Evolutionary conservation across 2,329 filamentous ascomycete genomes (phyloP).

Genomic region (Calycina marina): DNA sequence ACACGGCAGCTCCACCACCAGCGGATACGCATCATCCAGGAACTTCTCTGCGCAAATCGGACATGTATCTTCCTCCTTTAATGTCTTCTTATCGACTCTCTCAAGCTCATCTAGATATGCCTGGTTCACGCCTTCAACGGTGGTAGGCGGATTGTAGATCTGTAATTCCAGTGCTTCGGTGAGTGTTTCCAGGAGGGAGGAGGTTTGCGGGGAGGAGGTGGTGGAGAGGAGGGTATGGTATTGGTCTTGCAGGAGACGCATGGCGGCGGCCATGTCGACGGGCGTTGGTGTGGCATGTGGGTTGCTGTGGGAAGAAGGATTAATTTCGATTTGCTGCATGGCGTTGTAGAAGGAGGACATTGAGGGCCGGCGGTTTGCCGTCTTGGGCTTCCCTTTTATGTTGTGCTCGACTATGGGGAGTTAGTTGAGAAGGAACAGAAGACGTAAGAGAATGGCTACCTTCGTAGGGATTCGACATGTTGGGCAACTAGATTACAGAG

Average conservation of each 20-base stretch:
- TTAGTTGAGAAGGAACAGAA: slow-evolving; percentile 6
- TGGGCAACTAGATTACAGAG: slow-evolving; percentile 6
- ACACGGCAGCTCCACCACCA: slow-evolving; percentile 52
- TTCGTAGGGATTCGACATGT: slow-evolving; percentile 44
- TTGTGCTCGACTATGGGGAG: slow-evolving; percentile 44
- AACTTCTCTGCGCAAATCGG: slow-evolving; percentile 49
- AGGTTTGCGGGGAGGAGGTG: slow-evolving; percentile 23
- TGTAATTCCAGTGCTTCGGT: slow-evolving; percentile 25
- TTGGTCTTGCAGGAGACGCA: slow-evolving; percentile 46
- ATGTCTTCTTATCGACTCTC: slow-evolving; percentile 35
- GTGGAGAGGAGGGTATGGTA: slow-evolving; percentile 32
- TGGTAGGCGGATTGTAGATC: slow-evolving; percentile 28
- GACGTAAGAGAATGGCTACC: slow-evolving; percentile 22
- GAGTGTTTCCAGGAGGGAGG: slow-evolving; percentile 37
- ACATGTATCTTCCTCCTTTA: slow-evolving; percentile 37
- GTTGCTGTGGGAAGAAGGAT: slow-evolving; percentile 28
- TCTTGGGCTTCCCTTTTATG: slow-evolving; percentile 31
- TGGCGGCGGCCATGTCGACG: slow-evolving; percentile 40
- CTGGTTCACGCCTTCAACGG: slow-evolving; percentile 40
- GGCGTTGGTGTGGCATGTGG: slow-evolving; percentile 45
- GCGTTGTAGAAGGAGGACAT: slow-evolving; percentile 49
- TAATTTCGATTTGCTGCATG: slow-evolving; percentile 28
- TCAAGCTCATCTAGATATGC: slow-evolving; percentile 45
- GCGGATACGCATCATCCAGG: slow-evolving; percentile 44
- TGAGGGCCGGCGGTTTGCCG: slow-evolving; percentile 37